Evolutionary conservation across 139 green algal species (phyloP).

Genomic region (Chlamydomonas eustigma): DNA sequence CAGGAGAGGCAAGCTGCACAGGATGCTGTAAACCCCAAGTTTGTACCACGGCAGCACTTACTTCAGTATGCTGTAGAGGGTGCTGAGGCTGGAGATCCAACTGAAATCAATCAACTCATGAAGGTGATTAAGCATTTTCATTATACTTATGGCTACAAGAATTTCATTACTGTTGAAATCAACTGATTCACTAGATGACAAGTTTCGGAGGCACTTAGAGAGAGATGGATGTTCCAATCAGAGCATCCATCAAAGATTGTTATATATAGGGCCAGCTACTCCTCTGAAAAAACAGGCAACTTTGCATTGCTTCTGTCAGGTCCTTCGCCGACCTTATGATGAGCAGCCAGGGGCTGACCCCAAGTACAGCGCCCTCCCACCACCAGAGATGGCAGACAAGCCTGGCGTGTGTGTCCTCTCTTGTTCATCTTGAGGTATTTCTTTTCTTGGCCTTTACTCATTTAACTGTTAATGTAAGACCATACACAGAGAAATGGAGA

Average conservation of each 20-base stretch:
- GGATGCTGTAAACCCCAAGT: slow-evolving; percentile 62
- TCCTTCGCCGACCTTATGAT: slow-evolving; percentile 55
- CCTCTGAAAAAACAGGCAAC: neutral
- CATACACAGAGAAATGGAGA: no score
- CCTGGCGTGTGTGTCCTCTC: slow-evolving; percentile 75
- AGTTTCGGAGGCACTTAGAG: no score
- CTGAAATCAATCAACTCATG: slow-evolving; percentile 23
- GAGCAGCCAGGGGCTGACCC: slow-evolving; percentile 56
- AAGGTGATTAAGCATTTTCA: slow-evolving; percentile 5
- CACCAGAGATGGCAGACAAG: slow-evolving; percentile 42
- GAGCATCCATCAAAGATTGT: neutral
- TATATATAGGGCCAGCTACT: neutral
- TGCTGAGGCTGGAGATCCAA: slow-evolving; percentile 46
- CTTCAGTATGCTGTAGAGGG: slow-evolving; percentile 66
- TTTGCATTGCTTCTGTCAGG: slow-evolving; percentile 12
- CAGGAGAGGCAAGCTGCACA: slow-evolving; percentile 43
- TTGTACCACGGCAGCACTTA: slow-evolving; percentile 82
- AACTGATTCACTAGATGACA: neutral
- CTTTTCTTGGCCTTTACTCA: no score
- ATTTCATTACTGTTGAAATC: neutral
- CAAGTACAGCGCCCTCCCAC: slow-evolving; percentile 47
- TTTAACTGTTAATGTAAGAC: no score
- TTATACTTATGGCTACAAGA: neutral
- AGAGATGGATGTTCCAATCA: no score
- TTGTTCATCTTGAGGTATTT: slow-evolving; percentile 68